Evolutionary conservation across 2,329 filamentous ascomycete genomes (phyloP).

Genomic region (Fusarium camptoceras): DNA sequence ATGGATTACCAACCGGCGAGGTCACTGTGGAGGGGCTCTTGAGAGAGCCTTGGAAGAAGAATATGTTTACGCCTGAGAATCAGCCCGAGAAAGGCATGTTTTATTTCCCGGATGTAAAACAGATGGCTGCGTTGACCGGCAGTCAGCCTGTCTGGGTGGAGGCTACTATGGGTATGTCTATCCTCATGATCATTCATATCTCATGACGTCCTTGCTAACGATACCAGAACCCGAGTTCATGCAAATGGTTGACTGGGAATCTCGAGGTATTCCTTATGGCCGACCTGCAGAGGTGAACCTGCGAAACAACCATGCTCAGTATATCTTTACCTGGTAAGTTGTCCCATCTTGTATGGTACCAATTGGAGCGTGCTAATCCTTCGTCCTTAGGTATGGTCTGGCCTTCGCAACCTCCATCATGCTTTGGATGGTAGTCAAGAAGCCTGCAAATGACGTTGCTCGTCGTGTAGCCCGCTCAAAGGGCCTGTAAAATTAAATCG

Average conservation of each 20-base stretch:
- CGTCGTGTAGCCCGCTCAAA: constrained; percentile 67
- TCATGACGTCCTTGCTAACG: constrained; percentile 22
- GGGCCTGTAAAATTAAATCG: constrained; percentile 43
- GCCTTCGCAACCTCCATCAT: constrained; percentile 89
- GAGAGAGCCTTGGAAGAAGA: constrained; percentile 94
- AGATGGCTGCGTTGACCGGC: constrained; percentile 88
- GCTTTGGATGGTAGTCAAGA: constrained; percentile 95
- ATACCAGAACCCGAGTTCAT: constrained; percentile 80
- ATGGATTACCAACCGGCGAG: constrained; percentile 75
- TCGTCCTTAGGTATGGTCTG: constrained; percentile 78
- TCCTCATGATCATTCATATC: constrained; percentile 1
- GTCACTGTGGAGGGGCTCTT: constrained; percentile 87
- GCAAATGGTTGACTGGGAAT: constrained; percentile 78
- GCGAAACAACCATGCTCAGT: constrained; percentile 96
- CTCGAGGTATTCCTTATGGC: constrained; percentile 89
- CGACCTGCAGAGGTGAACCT: constrained; percentile 90
- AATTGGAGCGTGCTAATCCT: neutral
- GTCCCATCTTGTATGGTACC: neutral
- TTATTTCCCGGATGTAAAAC: constrained; percentile 91
- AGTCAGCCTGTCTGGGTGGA: constrained; percentile 95
- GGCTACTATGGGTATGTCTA: constrained; percentile 83
- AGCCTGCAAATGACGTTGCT: constrained; percentile 78
- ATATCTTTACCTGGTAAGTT: constrained; percentile 97
- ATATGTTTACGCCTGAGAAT: constrained; percentile 96
- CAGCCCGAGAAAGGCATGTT: constrained; percentile 85